A percentile compares a stretch with the other conserved stretches of the same genome.
Conservation (phyloP, 139 green algal genomes). For the Auxenochlorella protothecoides region DNA sequence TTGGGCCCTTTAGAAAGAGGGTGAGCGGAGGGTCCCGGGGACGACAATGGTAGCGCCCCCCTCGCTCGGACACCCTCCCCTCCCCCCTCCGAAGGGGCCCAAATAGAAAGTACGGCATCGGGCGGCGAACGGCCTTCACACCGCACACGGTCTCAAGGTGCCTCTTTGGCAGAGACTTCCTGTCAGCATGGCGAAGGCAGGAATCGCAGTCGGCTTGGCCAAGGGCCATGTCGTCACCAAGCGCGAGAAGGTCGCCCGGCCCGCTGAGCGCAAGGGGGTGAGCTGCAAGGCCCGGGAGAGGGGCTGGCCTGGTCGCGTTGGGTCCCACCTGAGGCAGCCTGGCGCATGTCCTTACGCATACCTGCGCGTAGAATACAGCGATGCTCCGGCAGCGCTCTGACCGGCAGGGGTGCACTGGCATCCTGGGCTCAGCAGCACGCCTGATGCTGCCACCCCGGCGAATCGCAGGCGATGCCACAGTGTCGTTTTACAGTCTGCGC, state of each 20-base stretch:
- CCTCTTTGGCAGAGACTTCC: background rate
- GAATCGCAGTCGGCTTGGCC: constrained; percentile 77
- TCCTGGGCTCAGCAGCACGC: too few species aligned
- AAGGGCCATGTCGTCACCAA: constrained; percentile 81
- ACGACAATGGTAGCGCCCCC: background rate
- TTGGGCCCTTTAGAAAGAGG: background rate
- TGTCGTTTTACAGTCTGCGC: too few species aligned
- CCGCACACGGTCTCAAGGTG: background rate
- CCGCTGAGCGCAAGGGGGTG: constrained; percentile 71
- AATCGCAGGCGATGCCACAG: too few species aligned
- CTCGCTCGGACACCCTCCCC: too few species aligned
- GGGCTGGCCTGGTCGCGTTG: too few species aligned
- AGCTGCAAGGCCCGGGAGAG: constrained; percentile 10
- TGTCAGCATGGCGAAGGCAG: constrained; percentile 22
- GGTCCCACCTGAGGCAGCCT: too few species aligned
- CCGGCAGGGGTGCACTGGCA: too few species aligned
- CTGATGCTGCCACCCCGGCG: too few species aligned
- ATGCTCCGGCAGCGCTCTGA: too few species aligned
- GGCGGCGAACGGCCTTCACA: background rate
- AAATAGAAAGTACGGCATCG: background rate
- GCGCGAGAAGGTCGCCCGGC: constrained; percentile 38
- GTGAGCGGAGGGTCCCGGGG: background rate
- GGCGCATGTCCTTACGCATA: too few species aligned
- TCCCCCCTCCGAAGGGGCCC: background rate
- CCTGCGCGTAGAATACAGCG: too few species aligned